These are phyloP conservation scores for Pseudoturritis turrita DNA, from an alignment of 345 rosid genomes.

Conservation along the genomic window DNA sequence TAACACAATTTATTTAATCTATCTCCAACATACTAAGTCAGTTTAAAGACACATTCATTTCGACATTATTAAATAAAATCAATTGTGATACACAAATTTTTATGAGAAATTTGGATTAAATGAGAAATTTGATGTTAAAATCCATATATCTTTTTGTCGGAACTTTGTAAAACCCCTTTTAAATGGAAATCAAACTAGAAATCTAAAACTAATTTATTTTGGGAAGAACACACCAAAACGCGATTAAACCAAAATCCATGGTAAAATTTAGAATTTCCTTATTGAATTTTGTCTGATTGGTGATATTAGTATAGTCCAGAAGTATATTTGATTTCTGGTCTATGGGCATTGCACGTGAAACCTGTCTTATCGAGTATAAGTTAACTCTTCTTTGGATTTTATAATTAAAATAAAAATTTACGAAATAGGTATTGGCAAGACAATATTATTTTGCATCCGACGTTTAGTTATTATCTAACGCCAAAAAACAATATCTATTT, in stretches of 20 bases:
- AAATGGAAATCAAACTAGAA: too few species aligned
- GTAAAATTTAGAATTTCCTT: neutral
- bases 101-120: too few species aligned
- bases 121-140: too few species aligned
- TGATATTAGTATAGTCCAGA: constrained; percentile 11
- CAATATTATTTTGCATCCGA: constrained; percentile 23
- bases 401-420: neutral
- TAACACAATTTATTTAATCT: neutral
- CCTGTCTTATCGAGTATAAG: constrained; percentile 18
- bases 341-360: constrained; percentile 35
- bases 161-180: too few species aligned
- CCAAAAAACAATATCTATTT: constrained; percentile 21
- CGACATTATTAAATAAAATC: neutral
- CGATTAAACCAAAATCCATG: neutral
- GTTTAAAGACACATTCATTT: neutral
- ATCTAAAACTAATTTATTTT: too few species aligned
- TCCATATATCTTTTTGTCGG: too few species aligned
- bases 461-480: constrained; percentile 5
- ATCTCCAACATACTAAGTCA: constrained; percentile 1
- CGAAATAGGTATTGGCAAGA: constrained; percentile 18
- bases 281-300: neutral
- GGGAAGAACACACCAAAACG: too few species aligned
- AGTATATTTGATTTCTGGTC: constrained; percentile 18
- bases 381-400: neutral
- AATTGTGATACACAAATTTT: too few species aligned